Evolutionary conservation across 768 basidiomycete genomes (phyloP), one percentile per base, ranked within the genome.

Genomic region (Terana coerulea): DNA sequence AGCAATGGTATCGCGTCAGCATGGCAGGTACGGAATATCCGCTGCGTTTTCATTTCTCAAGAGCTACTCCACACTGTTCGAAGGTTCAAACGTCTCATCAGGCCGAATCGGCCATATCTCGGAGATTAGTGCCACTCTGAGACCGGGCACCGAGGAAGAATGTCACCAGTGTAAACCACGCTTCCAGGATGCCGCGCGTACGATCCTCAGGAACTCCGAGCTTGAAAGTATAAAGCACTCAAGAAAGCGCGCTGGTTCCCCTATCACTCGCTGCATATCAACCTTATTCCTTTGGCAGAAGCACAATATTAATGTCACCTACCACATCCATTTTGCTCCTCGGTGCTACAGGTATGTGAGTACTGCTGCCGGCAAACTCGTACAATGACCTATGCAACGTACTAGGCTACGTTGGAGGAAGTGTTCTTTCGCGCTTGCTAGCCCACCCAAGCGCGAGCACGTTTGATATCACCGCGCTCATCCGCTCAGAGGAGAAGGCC

Each of bases 341-440:
- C 15, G 55, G 55, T 11, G 46, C 52, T 4, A 57, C 55, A 25
- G 55, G 55, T 57, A 14, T 14, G 47, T 43, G 30, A 21, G 3
- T 52, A 2, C 29, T 43, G n/a, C 19, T 25, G 25, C 12, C 11
- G 7, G n/a, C 10, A 5, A 7, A 19, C 29, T 5, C 15, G 34
- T 0, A 42, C n/a, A 36, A 3, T 22, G n/a, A n/a, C 24, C 0
- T 37, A 12, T n/a, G 15, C 21, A 78, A n/a, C n/a, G n/a, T 19
- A 78, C 17, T n/a, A 78, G 80, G 80, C 5, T 84, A 82, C 61
- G 77, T 81, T 37, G 79, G 80, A 1, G 82, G 80, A 17, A 72
- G 76, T 1, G 77, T 81, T 24, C 69, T 83, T 3, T 52, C 68
- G 1, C 72, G 69, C 30, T 66, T 83, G 10, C 67, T 83, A 47